A percentile compares a stretch with the other conserved stretches of the same genome.
Evolutionary conservation across 2,329 filamentous ascomycete species (phyloP).

Genomic region (Xylogone sp.): DNA sequence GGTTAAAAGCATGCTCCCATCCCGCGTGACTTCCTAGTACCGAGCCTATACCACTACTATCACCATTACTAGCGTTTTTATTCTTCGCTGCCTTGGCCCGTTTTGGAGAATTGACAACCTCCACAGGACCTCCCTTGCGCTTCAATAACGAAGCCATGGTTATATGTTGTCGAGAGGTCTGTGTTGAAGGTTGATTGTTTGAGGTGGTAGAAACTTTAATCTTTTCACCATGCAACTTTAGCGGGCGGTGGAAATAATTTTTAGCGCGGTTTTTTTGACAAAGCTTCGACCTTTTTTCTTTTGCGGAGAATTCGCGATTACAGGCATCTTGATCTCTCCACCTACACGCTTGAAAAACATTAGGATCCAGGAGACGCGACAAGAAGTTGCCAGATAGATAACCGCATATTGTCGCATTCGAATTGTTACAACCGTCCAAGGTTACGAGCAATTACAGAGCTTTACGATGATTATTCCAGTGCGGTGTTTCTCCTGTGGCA

Average conservation of each 20-base stretch:
- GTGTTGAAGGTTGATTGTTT: conserved; percentile 11
- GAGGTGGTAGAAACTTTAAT: conserved; percentile 4
- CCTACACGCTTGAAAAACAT: too few species aligned
- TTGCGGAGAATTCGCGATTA: not conserved
- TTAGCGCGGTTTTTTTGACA: conserved; percentile 8
- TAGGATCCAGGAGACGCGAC: not conserved
- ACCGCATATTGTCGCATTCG: too few species aligned
- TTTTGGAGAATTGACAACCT: conserved; percentile 24
- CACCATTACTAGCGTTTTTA: not conserved
- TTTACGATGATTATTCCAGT: conserved; percentile 94
- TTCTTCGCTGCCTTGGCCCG: conserved; percentile 21
- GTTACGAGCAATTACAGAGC: not conserved
- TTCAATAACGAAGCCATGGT: conserved; percentile 30
- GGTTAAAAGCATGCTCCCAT: conserved; percentile 25
- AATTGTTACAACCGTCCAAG: too few species aligned
- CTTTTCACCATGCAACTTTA: conserved; percentile 10
- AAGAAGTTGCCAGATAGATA: too few species aligned
- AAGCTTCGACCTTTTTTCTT: not conserved
- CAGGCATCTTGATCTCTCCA: not conserved
- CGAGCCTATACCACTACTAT: not conserved
- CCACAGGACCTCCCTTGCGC: conserved; percentile 29
- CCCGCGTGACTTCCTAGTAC: conserved; percentile 5
- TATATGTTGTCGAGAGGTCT: conserved; percentile 23
- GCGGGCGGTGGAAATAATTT: conserved; percentile 11
- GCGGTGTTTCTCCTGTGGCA: conserved; percentile 97